Conservation (phyloP, 305 asterid species). For the Fraxinus albicans region DNA sequence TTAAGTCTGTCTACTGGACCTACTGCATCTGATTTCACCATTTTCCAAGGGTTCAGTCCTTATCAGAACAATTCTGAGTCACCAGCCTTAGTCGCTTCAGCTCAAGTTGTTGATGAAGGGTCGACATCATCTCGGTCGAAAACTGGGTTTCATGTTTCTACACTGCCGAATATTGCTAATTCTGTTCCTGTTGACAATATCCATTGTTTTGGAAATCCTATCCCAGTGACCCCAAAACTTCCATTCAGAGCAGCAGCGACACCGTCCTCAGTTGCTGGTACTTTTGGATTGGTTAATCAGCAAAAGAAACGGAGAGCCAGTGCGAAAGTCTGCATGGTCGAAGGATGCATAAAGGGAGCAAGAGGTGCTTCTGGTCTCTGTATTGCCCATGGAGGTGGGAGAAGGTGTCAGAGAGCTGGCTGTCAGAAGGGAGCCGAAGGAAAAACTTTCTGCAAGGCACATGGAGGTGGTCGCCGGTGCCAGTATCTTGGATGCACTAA, state of each 20-base stretch:
- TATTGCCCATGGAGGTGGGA: conserved; percentile 70
- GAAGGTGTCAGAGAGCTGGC: conserved; percentile 61
- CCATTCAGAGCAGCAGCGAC: conserved; percentile 14
- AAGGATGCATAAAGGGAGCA: conserved; percentile 63
- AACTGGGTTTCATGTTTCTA: conserved; percentile 33
- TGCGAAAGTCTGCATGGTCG: conserved; percentile 42
- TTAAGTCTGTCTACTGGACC: conserved; percentile 57
- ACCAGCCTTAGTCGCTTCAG: conserved; percentile 22
- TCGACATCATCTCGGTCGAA: conserved; percentile 57
- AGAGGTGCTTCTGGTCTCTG: conserved; percentile 76
- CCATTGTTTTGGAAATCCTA: conserved; percentile 8
- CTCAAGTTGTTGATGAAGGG: conserved; percentile 52
- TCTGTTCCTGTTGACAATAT: conserved; percentile 15
- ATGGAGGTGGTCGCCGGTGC: conserved; percentile 68
- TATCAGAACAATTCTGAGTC: conserved; percentile 27
- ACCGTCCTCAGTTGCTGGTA: conserved; percentile 18
- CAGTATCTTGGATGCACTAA: conserved; percentile 66
- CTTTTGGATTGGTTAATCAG: conserved; percentile 22
- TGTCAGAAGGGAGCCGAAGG: conserved; percentile 77
- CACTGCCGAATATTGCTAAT: conserved; percentile 22
- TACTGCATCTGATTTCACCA: conserved; percentile 51
- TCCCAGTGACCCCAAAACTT: conserved; percentile 14
- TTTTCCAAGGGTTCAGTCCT: conserved; percentile 32
- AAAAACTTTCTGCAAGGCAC: conserved; percentile 61
- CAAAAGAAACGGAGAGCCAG: conserved; percentile 31